Evolutionary conservation across 169 alveolate species (phyloP).

Genomic region (Cyclospora cayetanensis): DNA sequence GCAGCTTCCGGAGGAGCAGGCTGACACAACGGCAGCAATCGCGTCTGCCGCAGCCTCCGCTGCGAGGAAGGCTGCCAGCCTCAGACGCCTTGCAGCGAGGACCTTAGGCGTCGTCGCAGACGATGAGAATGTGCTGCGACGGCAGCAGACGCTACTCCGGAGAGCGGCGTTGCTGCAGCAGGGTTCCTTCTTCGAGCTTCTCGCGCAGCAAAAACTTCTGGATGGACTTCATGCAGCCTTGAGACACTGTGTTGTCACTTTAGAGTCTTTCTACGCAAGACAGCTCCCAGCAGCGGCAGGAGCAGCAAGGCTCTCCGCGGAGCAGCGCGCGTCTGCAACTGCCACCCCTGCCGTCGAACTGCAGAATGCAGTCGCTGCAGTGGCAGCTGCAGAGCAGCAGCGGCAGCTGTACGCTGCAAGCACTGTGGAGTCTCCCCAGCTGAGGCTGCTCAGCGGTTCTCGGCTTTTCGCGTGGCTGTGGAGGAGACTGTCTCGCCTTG

Average conservation of each 20-base stretch:
- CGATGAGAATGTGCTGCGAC: conserved; percentile 36
- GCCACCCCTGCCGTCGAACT: background rate
- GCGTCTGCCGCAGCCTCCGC: conserved; percentile 1
- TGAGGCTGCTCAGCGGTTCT: background rate
- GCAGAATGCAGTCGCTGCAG: background rate
- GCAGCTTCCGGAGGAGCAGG: conserved; percentile 1
- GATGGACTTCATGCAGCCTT: conserved; percentile 63
- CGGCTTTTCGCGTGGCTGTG: conserved; percentile 11
- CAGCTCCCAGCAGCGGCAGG: background rate
- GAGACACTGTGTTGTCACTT: conserved; percentile 26
- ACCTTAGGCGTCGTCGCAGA: background rate
- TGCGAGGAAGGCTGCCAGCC: background rate
- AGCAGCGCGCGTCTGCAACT: conserved; percentile 4
- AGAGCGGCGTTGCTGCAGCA: conserved; percentile 56
- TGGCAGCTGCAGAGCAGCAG: conserved; percentile 55
- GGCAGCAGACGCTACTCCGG: conserved; percentile 22
- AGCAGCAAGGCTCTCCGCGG: background rate
- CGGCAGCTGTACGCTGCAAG: conserved; percentile 26
- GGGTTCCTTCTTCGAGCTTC: conserved; percentile 67
- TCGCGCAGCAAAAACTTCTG: conserved; percentile 70
- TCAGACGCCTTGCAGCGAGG: background rate
- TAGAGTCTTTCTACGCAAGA: background rate
- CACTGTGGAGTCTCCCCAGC: background rate
- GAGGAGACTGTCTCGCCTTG: background rate
- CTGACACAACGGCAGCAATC: background rate